Percentiles rank a stretch among this genome's conserved stretches.
These are phyloP conservation scores for Hemileccinum impolitum DNA, from an alignment of 768 basidiomycete genomes.

Conservation along the genomic window DNA sequence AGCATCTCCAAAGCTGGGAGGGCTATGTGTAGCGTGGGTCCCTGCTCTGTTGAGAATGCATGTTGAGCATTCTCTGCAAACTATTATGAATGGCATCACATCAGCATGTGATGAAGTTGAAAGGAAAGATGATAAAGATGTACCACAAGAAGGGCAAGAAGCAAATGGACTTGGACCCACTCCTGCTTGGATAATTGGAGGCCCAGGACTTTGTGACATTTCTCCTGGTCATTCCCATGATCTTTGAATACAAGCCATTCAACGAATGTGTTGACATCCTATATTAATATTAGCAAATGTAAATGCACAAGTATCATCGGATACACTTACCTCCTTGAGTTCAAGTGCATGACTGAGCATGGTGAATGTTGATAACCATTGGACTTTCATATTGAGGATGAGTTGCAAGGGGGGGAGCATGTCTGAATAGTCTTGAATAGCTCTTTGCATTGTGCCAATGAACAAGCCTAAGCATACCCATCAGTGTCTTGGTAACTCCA, in stretches of 20 bases:
- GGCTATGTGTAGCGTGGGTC: not conserved
- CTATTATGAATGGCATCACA: not conserved
- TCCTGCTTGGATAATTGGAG: not conserved
- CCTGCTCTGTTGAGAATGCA: conserved; percentile 1
- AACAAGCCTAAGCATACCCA: too few species aligned
- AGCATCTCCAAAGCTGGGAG: conserved; percentile 1
- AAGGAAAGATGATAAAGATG: not conserved
- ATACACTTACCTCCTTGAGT: not conserved
- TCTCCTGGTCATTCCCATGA: not conserved
- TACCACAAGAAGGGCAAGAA: not conserved
- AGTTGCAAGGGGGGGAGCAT: not conserved
- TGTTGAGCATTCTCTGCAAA: conserved; percentile 10
- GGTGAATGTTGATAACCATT: not conserved
- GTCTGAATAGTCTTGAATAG: too few species aligned
- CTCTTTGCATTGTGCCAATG: too few species aligned
- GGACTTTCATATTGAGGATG: not conserved
- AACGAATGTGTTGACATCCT: not conserved
- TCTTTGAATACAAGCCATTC: not conserved
- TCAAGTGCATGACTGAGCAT: not conserved
- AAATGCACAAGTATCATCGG: not conserved
- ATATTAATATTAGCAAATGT: not conserved
- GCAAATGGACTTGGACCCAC: not conserved
- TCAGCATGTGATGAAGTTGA: not conserved
- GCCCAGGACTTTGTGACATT: not conserved
- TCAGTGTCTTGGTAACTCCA: too few species aligned